Conservation (phyloP, 1,284 basidiomycete species). For the Peniophora sp. region DNA sequence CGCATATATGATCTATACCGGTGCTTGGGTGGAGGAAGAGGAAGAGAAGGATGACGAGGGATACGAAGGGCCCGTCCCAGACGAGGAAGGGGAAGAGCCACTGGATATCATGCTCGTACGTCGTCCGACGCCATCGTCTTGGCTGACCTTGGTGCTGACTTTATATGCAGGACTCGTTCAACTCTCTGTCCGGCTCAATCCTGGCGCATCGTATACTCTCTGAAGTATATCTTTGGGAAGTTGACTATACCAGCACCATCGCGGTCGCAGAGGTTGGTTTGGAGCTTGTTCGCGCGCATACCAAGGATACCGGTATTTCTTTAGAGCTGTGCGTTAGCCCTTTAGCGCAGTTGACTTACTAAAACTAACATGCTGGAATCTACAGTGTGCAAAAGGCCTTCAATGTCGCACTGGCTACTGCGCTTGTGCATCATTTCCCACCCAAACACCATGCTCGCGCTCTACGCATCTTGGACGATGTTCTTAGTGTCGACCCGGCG, state of each 20-base stretch:
- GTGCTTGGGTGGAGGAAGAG: constrained; percentile 33
- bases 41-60: constrained; percentile 31
- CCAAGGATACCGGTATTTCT: constrained; percentile 51
- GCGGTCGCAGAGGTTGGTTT: constrained; percentile 67
- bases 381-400: constrained; percentile 53
- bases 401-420: constrained; percentile 58
- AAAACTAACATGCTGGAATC: constrained; percentile 3
- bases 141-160: background rate
- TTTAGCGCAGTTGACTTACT: background rate
- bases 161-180: constrained; percentile 47
- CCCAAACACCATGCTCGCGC: constrained; percentile 88
- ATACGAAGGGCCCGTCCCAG: constrained; percentile 18
- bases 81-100: constrained; percentile 31
- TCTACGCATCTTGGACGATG: constrained; percentile 61
- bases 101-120: constrained; percentile 49
- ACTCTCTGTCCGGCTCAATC: constrained; percentile 51
- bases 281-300: constrained; percentile 46
- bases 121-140: constrained; percentile 1
- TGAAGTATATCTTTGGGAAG: constrained; percentile 67
- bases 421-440: constrained; percentile 80
- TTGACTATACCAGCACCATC: constrained; percentile 74
- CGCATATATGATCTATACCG: constrained; percentile 63
- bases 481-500: constrained; percentile 55
- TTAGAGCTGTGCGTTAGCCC: constrained; percentile 38
- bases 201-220: constrained; percentile 68